Conservation (phyloP, 345 rosid genomes). For the Angophora floribunda region DNA sequence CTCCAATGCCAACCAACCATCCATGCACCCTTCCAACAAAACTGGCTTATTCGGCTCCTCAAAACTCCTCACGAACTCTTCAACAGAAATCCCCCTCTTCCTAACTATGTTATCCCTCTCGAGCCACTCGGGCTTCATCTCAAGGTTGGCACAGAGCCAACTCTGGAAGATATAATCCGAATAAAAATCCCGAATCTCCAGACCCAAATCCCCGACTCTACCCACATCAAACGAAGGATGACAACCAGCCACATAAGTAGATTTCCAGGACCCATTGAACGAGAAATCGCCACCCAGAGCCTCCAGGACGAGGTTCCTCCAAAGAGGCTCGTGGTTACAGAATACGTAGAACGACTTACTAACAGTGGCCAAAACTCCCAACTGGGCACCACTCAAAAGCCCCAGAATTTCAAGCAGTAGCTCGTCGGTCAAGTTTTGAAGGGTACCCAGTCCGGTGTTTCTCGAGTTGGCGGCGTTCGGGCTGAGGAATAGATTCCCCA, state of each 20-base stretch:
- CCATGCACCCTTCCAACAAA: constrained; percentile 81
- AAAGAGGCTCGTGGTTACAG: constrained; percentile 66
- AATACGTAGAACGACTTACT: constrained; percentile 74
- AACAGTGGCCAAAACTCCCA: constrained; percentile 64
- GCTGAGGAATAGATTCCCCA: constrained; percentile 69
- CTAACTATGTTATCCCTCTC: constrained; percentile 70
- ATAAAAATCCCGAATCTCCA: constrained; percentile 66
- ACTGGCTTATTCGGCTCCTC: constrained; percentile 91
- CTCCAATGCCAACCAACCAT: constrained; percentile 53
- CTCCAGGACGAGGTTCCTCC: constrained; percentile 86
- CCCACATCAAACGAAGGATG: constrained; percentile 23
- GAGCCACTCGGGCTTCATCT: constrained; percentile 93
- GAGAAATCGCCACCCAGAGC: constrained; percentile 44
- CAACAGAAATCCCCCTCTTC: constrained; percentile 61
- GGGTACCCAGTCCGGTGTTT: constrained; percentile 77
- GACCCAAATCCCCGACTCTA: neutral
- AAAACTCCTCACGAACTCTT: constrained; percentile 54
- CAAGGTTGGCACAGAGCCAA: constrained; percentile 96
- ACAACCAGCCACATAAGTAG: constrained; percentile 44
- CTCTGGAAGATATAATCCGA: constrained; percentile 92
- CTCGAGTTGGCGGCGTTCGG: constrained; percentile 49
- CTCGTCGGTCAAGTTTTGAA: constrained; percentile 63
- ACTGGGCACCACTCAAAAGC: constrained; percentile 36
- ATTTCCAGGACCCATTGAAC: constrained; percentile 67
- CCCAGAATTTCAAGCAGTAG: constrained; percentile 74